Percentiles rank a stretch among this genome's conserved stretches.
Conservation (phyloP, 202 grass and related monocot genomes). For the Schoenoplectus triqueter region DNA sequence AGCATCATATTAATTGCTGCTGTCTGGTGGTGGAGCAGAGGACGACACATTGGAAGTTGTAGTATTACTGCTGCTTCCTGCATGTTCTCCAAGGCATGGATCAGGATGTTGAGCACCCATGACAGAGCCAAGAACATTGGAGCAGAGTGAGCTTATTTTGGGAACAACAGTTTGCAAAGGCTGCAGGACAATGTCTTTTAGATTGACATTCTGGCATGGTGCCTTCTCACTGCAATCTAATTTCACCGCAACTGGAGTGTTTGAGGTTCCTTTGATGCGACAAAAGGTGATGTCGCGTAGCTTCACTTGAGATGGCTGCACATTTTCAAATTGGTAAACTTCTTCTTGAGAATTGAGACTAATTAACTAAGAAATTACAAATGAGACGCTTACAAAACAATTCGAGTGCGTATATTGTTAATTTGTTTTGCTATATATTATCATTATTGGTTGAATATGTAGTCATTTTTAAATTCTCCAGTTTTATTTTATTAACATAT, state of each 20-base stretch:
- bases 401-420: too few relatives aligned
- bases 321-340: slow-evolving; percentile 2
- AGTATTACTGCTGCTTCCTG: background rate
- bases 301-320: slow-evolving; percentile 45
- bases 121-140: slow-evolving; percentile 6
- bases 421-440: background rate
- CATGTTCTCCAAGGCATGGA: slow-evolving; percentile 31
- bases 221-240: slow-evolving; percentile 35
- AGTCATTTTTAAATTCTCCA: background rate
- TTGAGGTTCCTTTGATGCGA: slow-evolving; percentile 41
- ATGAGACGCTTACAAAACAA: background rate
- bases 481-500: background rate
- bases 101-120: slow-evolving; percentile 30
- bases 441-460: background rate
- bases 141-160: slow-evolving; percentile 21
- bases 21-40: background rate
- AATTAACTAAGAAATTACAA: background rate
- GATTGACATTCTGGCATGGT: slow-evolving; percentile 37
- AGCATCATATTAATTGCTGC: background rate
- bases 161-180: background rate
- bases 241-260: slow-evolving; percentile 41
- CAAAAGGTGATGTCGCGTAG: slow-evolving; percentile 34
- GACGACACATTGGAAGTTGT: background rate
- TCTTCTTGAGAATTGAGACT: background rate
- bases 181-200: slow-evolving; percentile 33